These are phyloP conservation scores for Coemansia biformis DNA, from an alignment of 192 early-diverging fungal genomes.

Conservation along the genomic window DNA sequence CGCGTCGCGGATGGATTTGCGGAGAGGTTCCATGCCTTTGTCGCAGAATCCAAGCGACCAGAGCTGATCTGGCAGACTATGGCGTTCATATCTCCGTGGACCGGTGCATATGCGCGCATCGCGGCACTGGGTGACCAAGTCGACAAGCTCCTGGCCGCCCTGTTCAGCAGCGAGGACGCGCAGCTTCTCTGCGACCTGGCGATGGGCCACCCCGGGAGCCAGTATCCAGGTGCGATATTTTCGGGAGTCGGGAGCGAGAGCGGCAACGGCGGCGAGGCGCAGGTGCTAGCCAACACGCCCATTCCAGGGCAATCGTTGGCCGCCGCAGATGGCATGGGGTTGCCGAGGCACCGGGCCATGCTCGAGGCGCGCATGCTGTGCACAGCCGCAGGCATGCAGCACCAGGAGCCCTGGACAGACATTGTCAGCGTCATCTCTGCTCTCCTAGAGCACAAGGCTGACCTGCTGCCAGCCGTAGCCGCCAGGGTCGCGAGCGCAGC, in stretches of 20 bases:
- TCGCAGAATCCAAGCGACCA: constrained; percentile 8
- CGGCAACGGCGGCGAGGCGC: too few species aligned
- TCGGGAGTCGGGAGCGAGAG: too few species aligned
- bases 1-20: constrained; percentile 9
- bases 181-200: constrained; percentile 19
- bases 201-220: constrained; percentile 1
- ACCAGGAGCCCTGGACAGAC: constrained; percentile 3
- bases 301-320: too few species aligned
- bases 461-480: constrained; percentile 1
- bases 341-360: background rate
- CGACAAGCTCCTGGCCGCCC: constrained; percentile 10
- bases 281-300: too few species aligned
- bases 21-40: constrained; percentile 27
- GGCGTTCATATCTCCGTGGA: constrained; percentile 32
- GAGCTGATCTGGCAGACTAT: constrained; percentile 35
- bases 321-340: too few species aligned
- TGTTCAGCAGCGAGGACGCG: constrained; percentile 12
- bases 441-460: constrained; percentile 1
- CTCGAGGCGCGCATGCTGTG: constrained; percentile 26
- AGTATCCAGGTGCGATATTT: too few species aligned
- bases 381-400: constrained; percentile 1
- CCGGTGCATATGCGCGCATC: constrained; percentile 15
- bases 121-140: constrained; percentile 11
- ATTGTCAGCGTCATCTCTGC: constrained; percentile 10
- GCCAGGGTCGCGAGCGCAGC: constrained; percentile 6